These are phyloP conservation scores for Salvia hispanica DNA, from an alignment of 257 asterid genomes.

Conservation along the genomic window DNA sequence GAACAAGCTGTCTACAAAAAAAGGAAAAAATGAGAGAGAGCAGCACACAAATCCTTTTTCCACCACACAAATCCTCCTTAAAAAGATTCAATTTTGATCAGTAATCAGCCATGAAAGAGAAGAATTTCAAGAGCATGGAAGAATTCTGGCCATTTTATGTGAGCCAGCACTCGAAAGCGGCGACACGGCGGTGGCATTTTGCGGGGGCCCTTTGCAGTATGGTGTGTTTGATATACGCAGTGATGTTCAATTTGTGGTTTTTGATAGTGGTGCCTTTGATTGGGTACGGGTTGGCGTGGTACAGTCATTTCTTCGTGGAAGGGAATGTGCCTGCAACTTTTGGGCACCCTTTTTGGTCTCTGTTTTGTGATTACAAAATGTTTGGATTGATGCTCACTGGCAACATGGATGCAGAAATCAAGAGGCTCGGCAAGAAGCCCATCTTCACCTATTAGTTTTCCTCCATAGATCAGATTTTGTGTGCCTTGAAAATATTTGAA, in stretches of 20 bases:
- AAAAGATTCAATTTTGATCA: neutral
- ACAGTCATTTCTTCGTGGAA: slow-evolving; percentile 93
- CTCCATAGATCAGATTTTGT: too few species aligned
- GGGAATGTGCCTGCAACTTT: slow-evolving; percentile 89
- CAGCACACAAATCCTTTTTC: neutral
- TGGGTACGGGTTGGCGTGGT: slow-evolving; percentile 95
- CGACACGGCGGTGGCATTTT: slow-evolving; percentile 96
- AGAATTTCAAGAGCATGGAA: slow-evolving; percentile 91
- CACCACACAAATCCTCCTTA: too few species aligned
- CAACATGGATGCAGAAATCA: slow-evolving; percentile 91
- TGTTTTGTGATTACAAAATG: slow-evolving; percentile 91
- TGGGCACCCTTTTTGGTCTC: slow-evolving; percentile 95
- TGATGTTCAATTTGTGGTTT: slow-evolving; percentile 77
- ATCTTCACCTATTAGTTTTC: slow-evolving; percentile 58
- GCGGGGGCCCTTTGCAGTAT: slow-evolving; percentile 83
- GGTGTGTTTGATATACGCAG: slow-evolving; percentile 63
- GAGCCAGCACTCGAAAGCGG: slow-evolving; percentile 85
- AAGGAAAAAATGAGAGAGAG: neutral
- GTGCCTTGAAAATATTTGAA: too few species aligned
- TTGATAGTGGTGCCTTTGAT: slow-evolving; percentile 66
- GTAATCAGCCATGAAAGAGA: slow-evolving; percentile 32
- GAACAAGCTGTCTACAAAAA: neutral
- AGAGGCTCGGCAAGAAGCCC: slow-evolving; percentile 99
- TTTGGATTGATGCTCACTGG: slow-evolving; percentile 97
- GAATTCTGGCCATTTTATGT: slow-evolving; percentile 92